These are phyloP conservation scores for Sarocladium brachiariae DNA, from an alignment of 2,329 filamentous ascomycete species.

Conservation along the genomic window DNA sequence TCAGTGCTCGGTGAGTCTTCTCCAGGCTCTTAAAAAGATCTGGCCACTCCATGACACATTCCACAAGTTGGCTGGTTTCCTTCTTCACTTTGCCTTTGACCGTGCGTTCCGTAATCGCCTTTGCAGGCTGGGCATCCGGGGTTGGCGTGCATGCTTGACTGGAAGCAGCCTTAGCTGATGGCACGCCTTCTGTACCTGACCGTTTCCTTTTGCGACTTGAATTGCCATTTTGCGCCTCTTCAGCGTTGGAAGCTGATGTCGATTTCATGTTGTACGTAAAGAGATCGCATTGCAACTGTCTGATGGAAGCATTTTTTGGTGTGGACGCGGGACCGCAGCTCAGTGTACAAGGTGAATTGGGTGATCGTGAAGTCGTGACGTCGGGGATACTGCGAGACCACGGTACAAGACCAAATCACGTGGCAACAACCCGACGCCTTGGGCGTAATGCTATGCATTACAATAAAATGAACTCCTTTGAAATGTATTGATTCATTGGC, in stretches of 20 bases:
- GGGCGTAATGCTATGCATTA: not conserved
- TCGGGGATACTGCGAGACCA: conserved; percentile 13
- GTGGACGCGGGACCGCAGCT: not conserved
- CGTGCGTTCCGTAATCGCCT: conserved; percentile 9
- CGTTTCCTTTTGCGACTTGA: conserved; percentile 10
- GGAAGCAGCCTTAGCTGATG: not conserved
- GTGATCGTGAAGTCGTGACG: conserved; percentile 9
- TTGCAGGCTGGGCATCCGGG: not conserved
- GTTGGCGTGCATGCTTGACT: not conserved
- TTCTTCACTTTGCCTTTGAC: conserved; percentile 12
- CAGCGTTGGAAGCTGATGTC: not conserved
- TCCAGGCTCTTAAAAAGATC: conserved; percentile 64
- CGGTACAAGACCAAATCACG: conserved; percentile 32
- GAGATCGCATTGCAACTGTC: not conserved
- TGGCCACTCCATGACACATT: conserved; percentile 57
- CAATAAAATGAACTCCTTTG: not conserved
- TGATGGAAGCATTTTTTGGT: not conserved
- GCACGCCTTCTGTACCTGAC: not conserved
- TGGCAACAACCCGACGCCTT: conserved; percentile 15
- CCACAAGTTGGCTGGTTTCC: conserved; percentile 15
- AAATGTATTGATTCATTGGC: not conserved
- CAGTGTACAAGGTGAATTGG: not conserved
- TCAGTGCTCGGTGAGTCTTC: conserved; percentile 76
- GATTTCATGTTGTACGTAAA: not conserved
- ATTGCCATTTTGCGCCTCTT: not conserved